A percentile compares a stretch with the other conserved stretches of the same genome.
These are phyloP conservation scores for Colletotrichum eleusines DNA, from an alignment of 2,329 filamentous ascomycete species.

Conservation along the genomic window DNA sequence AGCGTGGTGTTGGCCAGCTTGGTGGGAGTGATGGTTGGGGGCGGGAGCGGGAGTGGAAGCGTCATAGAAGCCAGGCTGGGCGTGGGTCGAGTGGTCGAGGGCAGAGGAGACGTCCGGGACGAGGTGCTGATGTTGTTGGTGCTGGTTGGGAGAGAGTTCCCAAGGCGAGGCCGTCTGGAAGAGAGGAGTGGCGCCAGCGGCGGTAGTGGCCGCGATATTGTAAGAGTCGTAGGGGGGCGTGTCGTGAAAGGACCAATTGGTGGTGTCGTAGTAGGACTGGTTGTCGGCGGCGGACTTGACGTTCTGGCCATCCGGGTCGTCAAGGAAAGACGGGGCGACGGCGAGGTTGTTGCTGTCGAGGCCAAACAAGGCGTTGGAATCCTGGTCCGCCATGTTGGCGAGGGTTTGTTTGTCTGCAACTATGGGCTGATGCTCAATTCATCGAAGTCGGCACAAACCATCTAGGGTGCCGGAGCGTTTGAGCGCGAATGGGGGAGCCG, in stretches of 20 bases:
- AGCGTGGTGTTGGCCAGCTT: conserved; percentile 39
- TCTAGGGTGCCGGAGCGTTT: conserved; percentile 4
- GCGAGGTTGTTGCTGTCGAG: conserved; percentile 57
- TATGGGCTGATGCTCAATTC: conserved; percentile 44
- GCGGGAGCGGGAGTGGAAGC: conserved; percentile 47
- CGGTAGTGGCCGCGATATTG: conserved; percentile 52
- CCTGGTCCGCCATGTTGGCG: conserved; percentile 55
- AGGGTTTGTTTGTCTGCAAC: conserved; percentile 37
- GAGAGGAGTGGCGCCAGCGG: conserved; percentile 48
- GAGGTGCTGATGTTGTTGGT: conserved; percentile 45
- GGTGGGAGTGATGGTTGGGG: conserved; percentile 45
- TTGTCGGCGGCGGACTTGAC: conserved; percentile 43
- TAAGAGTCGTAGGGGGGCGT: conserved; percentile 62
- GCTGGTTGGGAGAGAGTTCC: conserved; percentile 52
- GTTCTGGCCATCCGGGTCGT: conserved; percentile 46
- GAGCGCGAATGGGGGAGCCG: conserved; percentile 16
- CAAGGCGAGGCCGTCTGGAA: conserved; percentile 51
- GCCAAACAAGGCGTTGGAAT: conserved; percentile 58
- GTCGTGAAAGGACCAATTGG: conserved; percentile 63
- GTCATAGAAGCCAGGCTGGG: conserved; percentile 53
- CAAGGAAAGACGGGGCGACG: conserved; percentile 48
- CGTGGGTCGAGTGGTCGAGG: conserved; percentile 51
- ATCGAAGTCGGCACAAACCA: conserved; percentile 35
- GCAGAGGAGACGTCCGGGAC: conserved; percentile 49
- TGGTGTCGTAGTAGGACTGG: conserved; percentile 50